Percentiles rank a stretch among this genome's conserved stretches.
Conservation (phyloP, 345 rosid species). For the Camelina neglecta region DNA sequence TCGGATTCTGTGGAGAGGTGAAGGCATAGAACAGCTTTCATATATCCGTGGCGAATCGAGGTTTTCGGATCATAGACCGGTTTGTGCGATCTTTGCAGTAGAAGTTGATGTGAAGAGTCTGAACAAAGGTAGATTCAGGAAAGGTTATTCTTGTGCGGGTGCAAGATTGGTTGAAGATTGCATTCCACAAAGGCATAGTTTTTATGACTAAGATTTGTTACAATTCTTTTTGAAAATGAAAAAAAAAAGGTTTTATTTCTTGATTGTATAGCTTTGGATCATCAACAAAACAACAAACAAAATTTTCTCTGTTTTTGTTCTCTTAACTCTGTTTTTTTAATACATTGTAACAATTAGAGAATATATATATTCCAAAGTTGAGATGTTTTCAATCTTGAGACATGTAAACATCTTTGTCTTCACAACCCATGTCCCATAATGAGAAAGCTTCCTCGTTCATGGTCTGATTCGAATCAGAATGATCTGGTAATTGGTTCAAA, state of each 20-base stretch:
- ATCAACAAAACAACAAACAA: conserved; percentile 13
- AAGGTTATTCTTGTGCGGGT: conserved; percentile 68
- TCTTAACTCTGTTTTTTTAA: conserved; percentile 29
- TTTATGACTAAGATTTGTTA: conserved; percentile 51
- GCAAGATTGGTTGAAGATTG: conserved; percentile 57
- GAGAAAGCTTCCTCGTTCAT: conserved; percentile 36
- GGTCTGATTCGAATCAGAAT: conserved; percentile 32
- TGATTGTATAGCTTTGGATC: conserved; percentile 39
- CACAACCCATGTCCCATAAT: conserved; percentile 49
- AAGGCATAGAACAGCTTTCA: conserved; percentile 76
- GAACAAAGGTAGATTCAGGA: conserved; percentile 56
- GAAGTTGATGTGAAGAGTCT: conserved; percentile 62
- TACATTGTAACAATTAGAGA: conserved; percentile 29
- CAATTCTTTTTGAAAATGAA: conserved; percentile 13
- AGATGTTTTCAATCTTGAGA: conserved; percentile 29
- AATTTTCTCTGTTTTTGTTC: conserved; percentile 21
- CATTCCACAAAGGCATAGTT: conserved; percentile 71
- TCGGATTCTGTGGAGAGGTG: conserved; percentile 84
- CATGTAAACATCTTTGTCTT: conserved; percentile 41
- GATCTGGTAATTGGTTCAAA: conserved; percentile 36
- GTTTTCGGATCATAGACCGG: conserved; percentile 96
- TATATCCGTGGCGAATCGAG: conserved; percentile 83
- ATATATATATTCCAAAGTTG: conserved; percentile 21
- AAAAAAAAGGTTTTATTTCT: conserved; percentile 29
- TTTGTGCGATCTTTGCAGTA: conserved; percentile 73